A percentile compares a stretch with the other conserved stretches of the same genome.
Conservation (phyloP, 495 filamentous ascomycete genomes). For the Achaetomiella virescens region DNA sequence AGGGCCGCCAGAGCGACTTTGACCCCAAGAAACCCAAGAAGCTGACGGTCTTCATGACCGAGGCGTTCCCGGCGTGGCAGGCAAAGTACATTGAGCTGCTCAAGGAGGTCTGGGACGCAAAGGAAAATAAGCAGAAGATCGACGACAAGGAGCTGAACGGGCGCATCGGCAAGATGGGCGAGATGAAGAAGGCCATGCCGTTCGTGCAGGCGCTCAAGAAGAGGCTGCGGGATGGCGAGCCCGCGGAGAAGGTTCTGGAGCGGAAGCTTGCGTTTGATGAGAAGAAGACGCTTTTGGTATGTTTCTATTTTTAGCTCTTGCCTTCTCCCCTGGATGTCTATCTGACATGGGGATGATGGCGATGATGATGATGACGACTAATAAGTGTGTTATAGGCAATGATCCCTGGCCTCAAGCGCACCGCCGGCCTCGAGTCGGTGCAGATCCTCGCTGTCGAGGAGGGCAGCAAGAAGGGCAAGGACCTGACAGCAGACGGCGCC, state of each 20-base stretch:
- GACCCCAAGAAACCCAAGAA: conserved; percentile 88
- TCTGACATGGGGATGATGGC: too few relatives aligned
- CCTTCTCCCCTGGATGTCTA: not conserved
- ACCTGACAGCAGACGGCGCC: conserved; percentile 41
- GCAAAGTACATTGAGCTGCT: conserved; percentile 82
- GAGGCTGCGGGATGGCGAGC: conserved; percentile 56
- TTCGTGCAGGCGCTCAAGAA: conserved; percentile 86
- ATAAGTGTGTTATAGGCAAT: conserved; percentile 25
- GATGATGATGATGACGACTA: not conserved
- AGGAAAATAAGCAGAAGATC: conserved; percentile 40
- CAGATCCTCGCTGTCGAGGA: conserved; percentile 62
- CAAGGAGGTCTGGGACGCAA: conserved; percentile 48
- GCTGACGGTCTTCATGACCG: conserved; percentile 78
- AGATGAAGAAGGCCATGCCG: conserved; percentile 98
- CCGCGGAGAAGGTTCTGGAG: conserved; percentile 62
- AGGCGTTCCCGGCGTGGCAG: conserved; percentile 81
- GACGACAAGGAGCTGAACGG: conserved; percentile 76
- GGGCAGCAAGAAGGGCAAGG: conserved; percentile 58
- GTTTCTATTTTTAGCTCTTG: not conserved
- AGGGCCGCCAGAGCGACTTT: conserved; percentile 75
- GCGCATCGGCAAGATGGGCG: conserved; percentile 66
- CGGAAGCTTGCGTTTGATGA: conserved; percentile 85
- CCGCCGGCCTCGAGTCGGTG: conserved; percentile 56
- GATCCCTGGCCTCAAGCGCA: conserved; percentile 47
- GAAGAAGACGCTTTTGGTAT: conserved; percentile 54